Evolutionary conservation across 805 yeast species (phyloP).

Genomic region (Yarrowia yakushimensis): DNA sequence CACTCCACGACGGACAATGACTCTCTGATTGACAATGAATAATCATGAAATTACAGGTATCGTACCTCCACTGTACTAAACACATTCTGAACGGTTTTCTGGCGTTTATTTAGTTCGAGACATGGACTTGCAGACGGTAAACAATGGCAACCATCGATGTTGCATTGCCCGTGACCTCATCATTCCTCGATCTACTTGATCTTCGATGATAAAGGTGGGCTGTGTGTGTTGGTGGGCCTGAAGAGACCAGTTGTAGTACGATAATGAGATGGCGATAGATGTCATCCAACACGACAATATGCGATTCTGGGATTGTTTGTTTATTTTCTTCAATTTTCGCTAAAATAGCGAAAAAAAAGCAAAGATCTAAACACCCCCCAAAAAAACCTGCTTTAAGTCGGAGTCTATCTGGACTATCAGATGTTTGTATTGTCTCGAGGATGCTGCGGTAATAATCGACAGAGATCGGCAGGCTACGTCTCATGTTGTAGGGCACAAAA

Average conservation of each 20-base stretch:
- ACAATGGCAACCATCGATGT: constrained; percentile 1
- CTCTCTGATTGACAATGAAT: too few species aligned
- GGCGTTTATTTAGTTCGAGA: not conserved
- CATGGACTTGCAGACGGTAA: constrained; percentile 1
- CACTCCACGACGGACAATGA: too few species aligned
- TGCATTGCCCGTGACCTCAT: not conserved
- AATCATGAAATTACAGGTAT: too few species aligned
- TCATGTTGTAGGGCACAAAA: too few species aligned
- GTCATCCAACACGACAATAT: too few species aligned
- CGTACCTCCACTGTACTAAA: too few species aligned
- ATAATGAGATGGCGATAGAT: too few species aligned
- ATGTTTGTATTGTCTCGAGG: not conserved
- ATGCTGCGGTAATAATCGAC: too few species aligned
- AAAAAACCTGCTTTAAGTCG: not conserved
- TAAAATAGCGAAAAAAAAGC: not conserved
- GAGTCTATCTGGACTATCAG: not conserved
- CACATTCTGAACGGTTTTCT: not conserved
- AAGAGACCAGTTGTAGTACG: not conserved
- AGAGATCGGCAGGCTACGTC: not conserved
- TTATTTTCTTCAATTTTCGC: not conserved
- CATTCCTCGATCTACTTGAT: not conserved
- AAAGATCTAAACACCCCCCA: too few species aligned
- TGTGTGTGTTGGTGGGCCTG: not conserved
- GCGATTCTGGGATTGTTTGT: too few species aligned
- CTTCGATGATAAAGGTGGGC: not conserved